A percentile compares a stretch with the other conserved stretches of the same genome.
Conservation (phyloP, 371 early-diverging fungal genomes). For the Zancudomyces culisetae region DNA sequence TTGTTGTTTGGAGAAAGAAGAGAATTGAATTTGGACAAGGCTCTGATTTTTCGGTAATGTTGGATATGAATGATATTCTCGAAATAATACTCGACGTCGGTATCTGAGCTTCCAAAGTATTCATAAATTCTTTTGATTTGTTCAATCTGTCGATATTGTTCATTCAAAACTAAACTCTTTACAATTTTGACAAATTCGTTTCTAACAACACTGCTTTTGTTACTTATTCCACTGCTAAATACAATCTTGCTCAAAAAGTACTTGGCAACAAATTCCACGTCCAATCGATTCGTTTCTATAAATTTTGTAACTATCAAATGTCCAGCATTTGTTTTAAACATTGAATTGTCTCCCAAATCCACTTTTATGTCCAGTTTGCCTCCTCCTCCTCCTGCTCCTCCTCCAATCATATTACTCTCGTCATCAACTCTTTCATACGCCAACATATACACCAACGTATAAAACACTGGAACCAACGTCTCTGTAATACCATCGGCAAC, state of each 20-base stretch:
- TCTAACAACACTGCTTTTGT: slow-evolving; percentile 9
- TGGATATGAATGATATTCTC: slow-evolving; percentile 85
- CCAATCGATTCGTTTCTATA: slow-evolving; percentile 1
- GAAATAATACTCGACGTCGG: slow-evolving; percentile 66
- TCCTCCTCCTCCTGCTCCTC: slow-evolving; percentile 80
- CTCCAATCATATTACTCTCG: slow-evolving; percentile 22
- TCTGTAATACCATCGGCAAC: slow-evolving; percentile 80
- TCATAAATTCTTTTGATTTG: slow-evolving; percentile 12
- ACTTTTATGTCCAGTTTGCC: slow-evolving; percentile 66
- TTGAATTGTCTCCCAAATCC: slow-evolving; percentile 43
- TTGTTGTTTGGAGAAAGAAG: slow-evolving; percentile 2
- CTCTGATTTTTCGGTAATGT: slow-evolving; percentile 69
- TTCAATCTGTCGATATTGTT: slow-evolving; percentile 11
- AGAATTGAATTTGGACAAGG: slow-evolving; percentile 44
- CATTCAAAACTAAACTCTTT: slow-evolving; percentile 14
- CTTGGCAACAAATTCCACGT: slow-evolving; percentile 9
- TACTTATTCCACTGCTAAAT: slow-evolving; percentile 11
- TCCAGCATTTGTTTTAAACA: slow-evolving; percentile 36
- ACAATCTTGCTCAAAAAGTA: too few relatives aligned
- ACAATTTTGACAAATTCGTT: slow-evolving; percentile 16
- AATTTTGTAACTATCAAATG: slow-evolving; percentile 9
- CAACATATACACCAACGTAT: slow-evolving; percentile 39
- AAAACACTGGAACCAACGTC: slow-evolving; percentile 54
- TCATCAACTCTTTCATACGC: slow-evolving; percentile 26
- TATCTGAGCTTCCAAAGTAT: slow-evolving; percentile 14